These are phyloP conservation scores for Dalbergia cultrata DNA, from an alignment of 306 rosid species.

Conservation along the genomic window DNA sequence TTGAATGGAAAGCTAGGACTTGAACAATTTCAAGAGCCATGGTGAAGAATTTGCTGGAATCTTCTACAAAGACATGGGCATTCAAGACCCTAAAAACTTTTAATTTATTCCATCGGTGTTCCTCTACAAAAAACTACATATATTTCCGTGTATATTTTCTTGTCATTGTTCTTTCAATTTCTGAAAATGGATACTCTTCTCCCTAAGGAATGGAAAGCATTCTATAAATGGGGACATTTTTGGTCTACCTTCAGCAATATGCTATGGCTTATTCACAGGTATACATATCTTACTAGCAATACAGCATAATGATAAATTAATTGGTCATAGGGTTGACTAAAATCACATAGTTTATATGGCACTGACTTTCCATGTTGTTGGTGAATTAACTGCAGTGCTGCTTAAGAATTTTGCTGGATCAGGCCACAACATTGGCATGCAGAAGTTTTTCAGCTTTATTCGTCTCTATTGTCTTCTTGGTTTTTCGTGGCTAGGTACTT, in stretches of 20 bases:
- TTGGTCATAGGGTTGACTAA: not conserved
- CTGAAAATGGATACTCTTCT: conserved; percentile 20
- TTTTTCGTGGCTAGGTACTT: conserved; percentile 83
- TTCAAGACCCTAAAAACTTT: conserved; percentile 68
- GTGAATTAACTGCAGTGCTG: conserved; percentile 58
- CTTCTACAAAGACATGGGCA: conserved; percentile 84
- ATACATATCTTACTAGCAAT: conserved; percentile 18
- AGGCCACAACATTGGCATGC: conserved; percentile 72
- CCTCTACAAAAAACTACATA: not conserved
- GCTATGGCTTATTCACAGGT: conserved; percentile 78
- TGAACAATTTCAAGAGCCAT: conserved; percentile 94
- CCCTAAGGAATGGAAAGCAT: conserved; percentile 61
- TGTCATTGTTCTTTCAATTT: not conserved
- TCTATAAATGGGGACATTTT: conserved; percentile 61
- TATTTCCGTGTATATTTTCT: not conserved
- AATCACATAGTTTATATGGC: not conserved
- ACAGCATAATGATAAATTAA: conserved; percentile 20
- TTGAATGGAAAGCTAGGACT: conserved; percentile 64
- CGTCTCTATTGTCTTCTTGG: conserved; percentile 76
- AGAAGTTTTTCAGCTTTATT: conserved; percentile 73
- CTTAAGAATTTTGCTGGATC: conserved; percentile 77
- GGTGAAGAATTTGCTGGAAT: conserved; percentile 93
- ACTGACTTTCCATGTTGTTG: conserved; percentile 15
- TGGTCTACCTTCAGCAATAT: conserved; percentile 72
- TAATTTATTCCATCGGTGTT: not conserved